Percentiles rank a stretch among this genome's conserved stretches.
These are phyloP conservation scores for Picochlorum sp. DNA, from an alignment of 139 green algal genomes.

Conservation along the genomic window DNA sequence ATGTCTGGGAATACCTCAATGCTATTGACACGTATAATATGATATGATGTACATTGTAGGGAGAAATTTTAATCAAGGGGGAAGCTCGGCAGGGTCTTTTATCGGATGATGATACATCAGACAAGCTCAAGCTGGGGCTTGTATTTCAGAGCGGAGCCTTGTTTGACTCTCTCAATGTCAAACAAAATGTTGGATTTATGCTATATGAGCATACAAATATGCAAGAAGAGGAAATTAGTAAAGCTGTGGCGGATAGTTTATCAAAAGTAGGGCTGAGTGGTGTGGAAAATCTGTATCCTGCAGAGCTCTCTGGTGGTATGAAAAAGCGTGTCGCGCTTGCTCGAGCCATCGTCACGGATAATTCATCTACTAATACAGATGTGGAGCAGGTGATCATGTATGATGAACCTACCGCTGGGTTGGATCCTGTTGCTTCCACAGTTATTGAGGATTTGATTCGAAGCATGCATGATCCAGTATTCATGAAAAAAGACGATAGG, in stretches of 20 bases:
- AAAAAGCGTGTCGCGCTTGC: conserved; percentile 97
- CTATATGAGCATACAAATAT: conserved; percentile 90
- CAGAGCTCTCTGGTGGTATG: conserved; percentile 95
- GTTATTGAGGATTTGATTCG: conserved; percentile 96
- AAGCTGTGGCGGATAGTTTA: conserved; percentile 65
- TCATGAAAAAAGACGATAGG: background rate
- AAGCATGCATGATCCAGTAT: conserved; percentile 52
- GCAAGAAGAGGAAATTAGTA: conserved; percentile 53
- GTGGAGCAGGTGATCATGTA: conserved; percentile 93
- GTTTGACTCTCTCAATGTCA: conserved; percentile 96
- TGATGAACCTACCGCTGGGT: conserved; percentile 94
- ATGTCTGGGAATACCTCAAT: conserved; percentile 14
- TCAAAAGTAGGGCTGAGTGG: conserved; percentile 79
- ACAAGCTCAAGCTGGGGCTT: conserved; percentile 39
- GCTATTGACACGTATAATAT: background rate
- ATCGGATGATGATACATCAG: conserved; percentile 49
- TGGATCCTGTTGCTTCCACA: conserved; percentile 95
- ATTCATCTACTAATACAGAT: too few species aligned
- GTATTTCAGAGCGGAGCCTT: conserved; percentile 96
- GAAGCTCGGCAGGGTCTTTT: conserved; percentile 63
- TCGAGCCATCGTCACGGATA: conserved; percentile 59
- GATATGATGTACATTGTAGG: conserved; percentile 27
- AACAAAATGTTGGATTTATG: conserved; percentile 90
- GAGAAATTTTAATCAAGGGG: conserved; percentile 76
- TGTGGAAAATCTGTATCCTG: conserved; percentile 83